Evolutionary conservation across 2,329 filamentous ascomycete species (phyloP).

Genomic region (Pseudomassariella vexata): DNA sequence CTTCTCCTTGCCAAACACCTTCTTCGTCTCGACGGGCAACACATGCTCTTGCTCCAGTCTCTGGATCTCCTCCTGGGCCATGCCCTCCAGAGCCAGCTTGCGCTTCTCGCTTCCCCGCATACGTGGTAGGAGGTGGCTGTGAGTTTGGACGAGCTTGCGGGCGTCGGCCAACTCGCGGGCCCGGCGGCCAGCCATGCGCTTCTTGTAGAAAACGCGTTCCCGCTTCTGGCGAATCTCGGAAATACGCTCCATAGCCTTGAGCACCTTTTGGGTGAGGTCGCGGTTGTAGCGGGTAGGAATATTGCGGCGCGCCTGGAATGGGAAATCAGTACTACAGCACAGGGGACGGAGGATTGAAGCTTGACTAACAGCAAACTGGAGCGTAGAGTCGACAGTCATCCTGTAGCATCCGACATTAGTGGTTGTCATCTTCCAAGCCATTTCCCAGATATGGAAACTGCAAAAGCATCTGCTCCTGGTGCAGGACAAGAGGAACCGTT

Average conservation of each 20-base stretch:
- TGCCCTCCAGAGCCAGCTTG: conserved; percentile 39
- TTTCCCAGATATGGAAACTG: too few relatives aligned
- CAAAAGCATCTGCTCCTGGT: too few relatives aligned
- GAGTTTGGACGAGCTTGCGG: conserved; percentile 82
- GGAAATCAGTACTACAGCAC: neutral
- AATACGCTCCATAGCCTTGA: conserved; percentile 88
- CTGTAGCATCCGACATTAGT: too few relatives aligned
- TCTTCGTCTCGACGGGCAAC: conserved; percentile 20
- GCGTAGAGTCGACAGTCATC: conserved; percentile 89
- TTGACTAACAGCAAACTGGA: conserved; percentile 72
- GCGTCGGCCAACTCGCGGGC: conserved; percentile 74
- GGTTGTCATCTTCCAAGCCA: too few relatives aligned
- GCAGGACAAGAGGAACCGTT: too few relatives aligned
- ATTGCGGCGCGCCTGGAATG: conserved; percentile 74
- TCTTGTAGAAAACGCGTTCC: conserved; percentile 91
- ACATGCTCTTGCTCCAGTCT: conserved; percentile 24
- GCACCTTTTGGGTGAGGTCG: conserved; percentile 78
- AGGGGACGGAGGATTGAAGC: too few relatives aligned
- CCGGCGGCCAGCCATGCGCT: conserved; percentile 86
- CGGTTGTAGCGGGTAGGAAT: conserved; percentile 94
- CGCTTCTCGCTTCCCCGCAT: conserved; percentile 59
- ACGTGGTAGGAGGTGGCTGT: conserved; percentile 83
- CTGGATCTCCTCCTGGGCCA: conserved; percentile 27
- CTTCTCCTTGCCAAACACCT: conserved; percentile 35
- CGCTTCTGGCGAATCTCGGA: conserved; percentile 76